phyloP scores from a whole-genome alignment of 1,284 basidiomycete species.

The Bjerkandera adusta region DNA sequence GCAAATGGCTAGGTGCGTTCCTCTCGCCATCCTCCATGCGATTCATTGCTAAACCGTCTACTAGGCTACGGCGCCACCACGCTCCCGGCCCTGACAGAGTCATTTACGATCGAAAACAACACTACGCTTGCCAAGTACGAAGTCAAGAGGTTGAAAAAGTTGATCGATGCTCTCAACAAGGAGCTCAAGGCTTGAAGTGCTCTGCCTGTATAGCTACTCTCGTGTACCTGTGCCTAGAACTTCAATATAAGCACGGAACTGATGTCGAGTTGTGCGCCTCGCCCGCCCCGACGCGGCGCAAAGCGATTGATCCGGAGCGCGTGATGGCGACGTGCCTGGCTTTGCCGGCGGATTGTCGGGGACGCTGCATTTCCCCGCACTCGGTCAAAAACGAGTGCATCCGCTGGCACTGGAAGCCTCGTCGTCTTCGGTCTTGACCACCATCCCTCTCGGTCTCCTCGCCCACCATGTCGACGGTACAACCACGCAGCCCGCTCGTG shows the following conservation, averaged over 20 bases:
- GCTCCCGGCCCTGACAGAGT: slow-evolving; percentile 82
- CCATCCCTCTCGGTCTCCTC: slow-evolving; percentile 1
- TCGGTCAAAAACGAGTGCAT: slow-evolving; percentile 8
- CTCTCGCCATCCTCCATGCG: background rate
- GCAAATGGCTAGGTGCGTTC: slow-evolving; percentile 78
- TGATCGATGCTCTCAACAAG: slow-evolving; percentile 41
- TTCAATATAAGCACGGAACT: no score
- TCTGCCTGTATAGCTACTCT: background rate
- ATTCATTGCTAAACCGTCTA: background rate
- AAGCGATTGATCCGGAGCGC: no score
- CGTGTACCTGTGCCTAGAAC: no score
- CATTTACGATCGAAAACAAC: slow-evolving; percentile 71
- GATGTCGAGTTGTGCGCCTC: no score
- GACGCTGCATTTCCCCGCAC: slow-evolving; percentile 12
- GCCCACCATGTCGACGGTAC: slow-evolving; percentile 18
- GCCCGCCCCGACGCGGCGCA: no score
- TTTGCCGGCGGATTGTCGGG: slow-evolving; percentile 11
- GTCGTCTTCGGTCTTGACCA: slow-evolving; percentile 6
- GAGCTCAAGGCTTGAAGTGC: slow-evolving; percentile 10
- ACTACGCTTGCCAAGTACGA: slow-evolving; percentile 61
- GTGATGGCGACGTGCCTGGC: no score
- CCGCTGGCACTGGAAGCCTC: slow-evolving; percentile 4
- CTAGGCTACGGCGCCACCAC: slow-evolving; percentile 86
- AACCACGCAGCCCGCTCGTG: slow-evolving; percentile 14
- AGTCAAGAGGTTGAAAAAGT: slow-evolving; percentile 54